Evolutionary conservation across 768 basidiomycete species (phyloP), one percentile per base, ranked within the genome.

Genomic region (Termitomyces eurrhizus): DNA sequence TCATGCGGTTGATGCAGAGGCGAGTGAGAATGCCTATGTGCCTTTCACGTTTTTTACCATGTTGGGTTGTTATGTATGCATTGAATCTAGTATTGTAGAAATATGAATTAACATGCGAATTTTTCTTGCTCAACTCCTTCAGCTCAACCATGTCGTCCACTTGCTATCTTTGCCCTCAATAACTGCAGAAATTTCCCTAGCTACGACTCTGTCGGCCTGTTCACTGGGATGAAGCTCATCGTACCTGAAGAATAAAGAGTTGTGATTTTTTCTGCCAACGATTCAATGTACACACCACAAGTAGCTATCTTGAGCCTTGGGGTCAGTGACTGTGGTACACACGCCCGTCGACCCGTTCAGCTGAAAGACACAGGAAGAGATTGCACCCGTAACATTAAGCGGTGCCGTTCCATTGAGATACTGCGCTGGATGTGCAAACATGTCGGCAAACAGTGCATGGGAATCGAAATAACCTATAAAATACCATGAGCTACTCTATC

Each of bases 391-490:
- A 29, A 83, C 78, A 62, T 88, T 87, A 52, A 81, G 68, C 13
- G 85, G 83, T 0, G 78, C 85, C 0, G 85, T 88, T 8, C 86
- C 87, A 61, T 88, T 89, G 36, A 88, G 70, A 69, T 87, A 88
- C 4, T 67, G 62, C 8, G 69, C 63, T 1, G 87, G 87, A 58
- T 79, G 68, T 29, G 72, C 69, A 63, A 78, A 77, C 72, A 89
- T 86, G 65, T 88, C 85, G 18, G 77, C 69, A 68, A 88, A 86
- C 35, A 88, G 75, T 2, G 75, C 75, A 67, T 87, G 78, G 4
- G 86, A 85, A 67, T 88, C 84, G 64, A 88, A 88, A 0, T 84
- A 68, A 0, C 80, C 87, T 86, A 52, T 11, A 29, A 21, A 7
- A 26, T 7, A 2, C 2, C 26, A 26, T 48, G 33, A 56, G 18